Conservation (phyloP, 305 asterid genomes). For the Nicotiana rustica region DNA sequence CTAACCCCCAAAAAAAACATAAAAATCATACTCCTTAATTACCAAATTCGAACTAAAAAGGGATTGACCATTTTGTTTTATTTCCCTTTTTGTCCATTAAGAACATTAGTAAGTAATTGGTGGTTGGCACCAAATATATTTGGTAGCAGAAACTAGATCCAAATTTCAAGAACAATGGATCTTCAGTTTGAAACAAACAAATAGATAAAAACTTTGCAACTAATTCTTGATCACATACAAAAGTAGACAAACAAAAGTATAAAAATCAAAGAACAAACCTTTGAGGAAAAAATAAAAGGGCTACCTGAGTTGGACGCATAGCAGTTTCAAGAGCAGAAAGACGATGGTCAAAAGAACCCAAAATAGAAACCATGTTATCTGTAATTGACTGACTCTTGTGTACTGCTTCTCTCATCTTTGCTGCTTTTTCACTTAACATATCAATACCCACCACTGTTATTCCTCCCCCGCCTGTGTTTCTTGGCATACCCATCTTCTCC, state of each 20-base stretch:
- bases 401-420: constrained; percentile 82
- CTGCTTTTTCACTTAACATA: constrained; percentile 72
- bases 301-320: constrained; percentile 97
- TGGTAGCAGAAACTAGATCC: constrained; percentile 23
- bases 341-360: constrained; percentile 95
- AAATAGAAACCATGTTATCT: constrained; percentile 84
- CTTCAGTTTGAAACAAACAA: neutral
- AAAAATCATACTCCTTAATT: no score
- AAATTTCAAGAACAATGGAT: neutral
- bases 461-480: constrained; percentile 43
- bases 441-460: constrained; percentile 55
- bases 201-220: neutral
- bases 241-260: neutral
- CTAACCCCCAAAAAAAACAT: neutral
- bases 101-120: neutral
- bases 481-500: constrained; percentile 67
- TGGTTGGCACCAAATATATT: neutral
- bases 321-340: constrained; percentile 96
- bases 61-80: neutral
- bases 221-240: neutral
- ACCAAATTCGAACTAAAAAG: neutral
- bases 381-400: constrained; percentile 87
- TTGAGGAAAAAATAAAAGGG: neutral
- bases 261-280: neutral
- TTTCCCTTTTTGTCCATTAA: neutral